Evolutionary conservation across 257 asterid species (phyloP).

Genomic region (Solanum chilense): DNA sequence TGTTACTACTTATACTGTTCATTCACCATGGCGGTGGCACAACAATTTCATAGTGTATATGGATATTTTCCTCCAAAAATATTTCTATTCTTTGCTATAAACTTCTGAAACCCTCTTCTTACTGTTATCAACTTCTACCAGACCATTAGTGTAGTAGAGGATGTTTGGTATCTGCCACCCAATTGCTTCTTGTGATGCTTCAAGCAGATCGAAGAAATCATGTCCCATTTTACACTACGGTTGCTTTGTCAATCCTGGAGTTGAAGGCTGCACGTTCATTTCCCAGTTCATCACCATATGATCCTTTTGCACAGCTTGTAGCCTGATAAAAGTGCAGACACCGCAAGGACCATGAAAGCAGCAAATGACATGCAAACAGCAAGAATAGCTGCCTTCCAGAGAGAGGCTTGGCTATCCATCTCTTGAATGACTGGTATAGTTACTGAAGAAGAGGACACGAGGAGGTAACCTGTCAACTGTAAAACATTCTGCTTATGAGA

Average conservation of each 20-base stretch:
- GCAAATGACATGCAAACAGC: slow-evolving; percentile 44
- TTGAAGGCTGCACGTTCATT: background rate
- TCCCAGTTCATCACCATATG: slow-evolving; percentile 29
- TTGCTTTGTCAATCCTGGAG: background rate
- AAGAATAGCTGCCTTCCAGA: slow-evolving; percentile 37
- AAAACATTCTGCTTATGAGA: background rate
- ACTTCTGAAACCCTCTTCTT: background rate
- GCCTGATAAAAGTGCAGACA: slow-evolving; percentile 49
- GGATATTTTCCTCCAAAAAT: background rate
- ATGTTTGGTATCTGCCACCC: background rate
- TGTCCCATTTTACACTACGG: background rate
- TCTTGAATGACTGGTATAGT: slow-evolving; percentile 34
- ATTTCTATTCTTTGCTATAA: background rate
- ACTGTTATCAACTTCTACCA: background rate
- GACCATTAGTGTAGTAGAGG: background rate
- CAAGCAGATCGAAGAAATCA: background rate
- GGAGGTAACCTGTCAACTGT: slow-evolving; percentile 67
- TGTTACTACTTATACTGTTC: background rate
- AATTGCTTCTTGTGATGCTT: background rate
- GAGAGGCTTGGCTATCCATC: slow-evolving; percentile 17
- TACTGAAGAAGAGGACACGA: slow-evolving; percentile 58
- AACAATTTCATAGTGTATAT: background rate
- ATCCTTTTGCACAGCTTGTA: slow-evolving; percentile 68
- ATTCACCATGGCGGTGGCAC: background rate
- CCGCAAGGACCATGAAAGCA: slow-evolving; percentile 35